Conservation (phyloP, 2,329 filamentous ascomycete species). For the Thielaviopsis populi region DNA sequence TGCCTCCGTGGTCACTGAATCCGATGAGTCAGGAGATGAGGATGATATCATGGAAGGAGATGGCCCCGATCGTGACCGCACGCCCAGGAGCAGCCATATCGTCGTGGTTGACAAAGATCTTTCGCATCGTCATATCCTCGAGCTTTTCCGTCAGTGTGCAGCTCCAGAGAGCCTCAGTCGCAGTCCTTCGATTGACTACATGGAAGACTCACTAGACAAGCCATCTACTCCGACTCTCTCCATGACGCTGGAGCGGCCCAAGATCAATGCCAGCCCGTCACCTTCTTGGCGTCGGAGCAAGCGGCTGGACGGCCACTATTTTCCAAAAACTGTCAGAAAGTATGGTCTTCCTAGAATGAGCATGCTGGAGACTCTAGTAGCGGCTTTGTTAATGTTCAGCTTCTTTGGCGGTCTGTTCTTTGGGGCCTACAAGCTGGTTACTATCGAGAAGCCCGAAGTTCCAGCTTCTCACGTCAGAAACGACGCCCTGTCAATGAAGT, state of each 20-base stretch:
- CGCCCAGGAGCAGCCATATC: background rate
- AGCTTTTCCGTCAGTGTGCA: background rate
- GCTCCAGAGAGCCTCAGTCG: background rate
- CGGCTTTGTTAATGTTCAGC: background rate
- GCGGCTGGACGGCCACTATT: background rate
- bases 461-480: background rate
- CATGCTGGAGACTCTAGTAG: background rate
- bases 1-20: slow-evolving; percentile 6
- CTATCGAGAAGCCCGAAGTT: background rate
- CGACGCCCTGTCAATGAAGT: background rate
- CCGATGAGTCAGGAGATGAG: slow-evolving; percentile 13
- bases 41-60: slow-evolving; percentile 2
- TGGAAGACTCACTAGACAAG: slow-evolving; percentile 15
- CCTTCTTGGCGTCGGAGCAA: background rate
- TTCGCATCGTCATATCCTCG: background rate
- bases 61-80: background rate
- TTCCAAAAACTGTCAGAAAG: background rate
- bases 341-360: background rate
- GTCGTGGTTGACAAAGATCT: slow-evolving; percentile 7
- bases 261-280: background rate
- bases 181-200: slow-evolving; percentile 14
- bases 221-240: slow-evolving; percentile 14
- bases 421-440: background rate
- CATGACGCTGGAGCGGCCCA: slow-evolving; percentile 7
- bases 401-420: background rate